Percentiles rank a stretch among this genome's conserved stretches.
Evolutionary conservation across 2,329 filamentous ascomycete genomes (phyloP).

Genomic region (Microdochium paspali): DNA sequence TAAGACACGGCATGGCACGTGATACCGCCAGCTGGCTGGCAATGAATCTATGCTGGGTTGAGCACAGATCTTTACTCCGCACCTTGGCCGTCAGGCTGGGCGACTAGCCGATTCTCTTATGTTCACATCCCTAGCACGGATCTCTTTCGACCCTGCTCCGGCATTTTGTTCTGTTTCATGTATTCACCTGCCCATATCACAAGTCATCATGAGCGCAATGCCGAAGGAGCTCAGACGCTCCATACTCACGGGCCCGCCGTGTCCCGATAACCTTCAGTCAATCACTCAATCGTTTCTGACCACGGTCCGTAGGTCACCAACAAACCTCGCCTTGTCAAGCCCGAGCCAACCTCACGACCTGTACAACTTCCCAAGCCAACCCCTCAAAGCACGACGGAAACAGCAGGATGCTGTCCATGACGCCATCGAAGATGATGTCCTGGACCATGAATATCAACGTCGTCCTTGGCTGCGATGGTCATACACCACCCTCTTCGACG

Average conservation of each 20-base stretch:
- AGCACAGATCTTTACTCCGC: too few relatives aligned
- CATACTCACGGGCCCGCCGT: background rate
- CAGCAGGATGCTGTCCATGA: background rate
- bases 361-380: background rate
- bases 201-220: too few relatives aligned
- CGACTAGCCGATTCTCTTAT: too few relatives aligned
- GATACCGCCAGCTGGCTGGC: too few relatives aligned
- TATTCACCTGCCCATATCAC: too few relatives aligned
- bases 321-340: background rate
- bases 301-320: background rate
- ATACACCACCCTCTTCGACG: background rate
- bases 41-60: too few relatives aligned
- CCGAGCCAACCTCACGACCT: background rate
- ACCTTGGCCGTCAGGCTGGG: too few relatives aligned
- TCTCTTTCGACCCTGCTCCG: too few relatives aligned
- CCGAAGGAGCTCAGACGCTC: background rate
- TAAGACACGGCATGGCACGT: too few relatives aligned
- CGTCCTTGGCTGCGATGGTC: background rate
- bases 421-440: background rate
- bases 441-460: background rate
- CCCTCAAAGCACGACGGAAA: background rate
- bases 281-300: background rate
- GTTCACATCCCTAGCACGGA: too few relatives aligned
- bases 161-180: too few relatives aligned
- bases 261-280: background rate